Percentiles rank a stretch among this genome's conserved stretches.
Evolutionary conservation across 306 rosid species (phyloP).

Genomic region (Prosopis cineraria): DNA sequence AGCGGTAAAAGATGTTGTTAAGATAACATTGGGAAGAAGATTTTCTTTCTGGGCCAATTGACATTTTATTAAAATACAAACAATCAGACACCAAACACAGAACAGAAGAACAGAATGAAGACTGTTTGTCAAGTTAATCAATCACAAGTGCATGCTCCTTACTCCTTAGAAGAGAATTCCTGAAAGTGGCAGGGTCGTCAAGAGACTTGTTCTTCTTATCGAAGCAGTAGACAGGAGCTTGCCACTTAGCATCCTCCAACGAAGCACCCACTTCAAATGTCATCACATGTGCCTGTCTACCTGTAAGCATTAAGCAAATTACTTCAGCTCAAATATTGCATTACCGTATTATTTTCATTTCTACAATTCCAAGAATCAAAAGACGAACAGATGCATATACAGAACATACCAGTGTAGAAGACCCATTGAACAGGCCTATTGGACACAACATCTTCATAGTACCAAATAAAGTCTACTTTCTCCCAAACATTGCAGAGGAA

Average conservation of each 20-base stretch:
- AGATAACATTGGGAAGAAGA: constrained; percentile 21
- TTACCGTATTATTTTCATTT: neutral
- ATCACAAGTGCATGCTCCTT: neutral
- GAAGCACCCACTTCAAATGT: constrained; percentile 91
- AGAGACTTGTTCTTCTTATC: neutral
- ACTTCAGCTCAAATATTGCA: neutral
- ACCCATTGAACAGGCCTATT: constrained; percentile 61
- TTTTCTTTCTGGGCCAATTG: neutral
- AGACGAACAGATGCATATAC: neutral
- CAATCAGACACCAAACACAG: neutral
- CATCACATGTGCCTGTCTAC: constrained; percentile 65
- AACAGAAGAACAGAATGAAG: neutral
- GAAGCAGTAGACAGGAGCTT: constrained; percentile 78
- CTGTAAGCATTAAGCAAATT: neutral
- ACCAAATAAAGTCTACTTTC: constrained; percentile 61
- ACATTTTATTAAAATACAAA: neutral
- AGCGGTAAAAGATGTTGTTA: constrained; percentile 31
- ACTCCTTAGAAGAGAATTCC: constrained; percentile 4
- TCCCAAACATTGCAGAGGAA: constrained; percentile 72
- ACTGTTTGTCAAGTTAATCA: neutral
- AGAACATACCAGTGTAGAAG: constrained; percentile 50
- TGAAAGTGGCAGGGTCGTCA: neutral
- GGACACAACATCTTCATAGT: constrained; percentile 60
- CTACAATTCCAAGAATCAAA: neutral
- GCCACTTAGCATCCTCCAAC: constrained; percentile 82